phyloP scores from a whole-genome alignment of 1,284 basidiomycete genomes.

The Paramarasmius palmivorus region DNA sequence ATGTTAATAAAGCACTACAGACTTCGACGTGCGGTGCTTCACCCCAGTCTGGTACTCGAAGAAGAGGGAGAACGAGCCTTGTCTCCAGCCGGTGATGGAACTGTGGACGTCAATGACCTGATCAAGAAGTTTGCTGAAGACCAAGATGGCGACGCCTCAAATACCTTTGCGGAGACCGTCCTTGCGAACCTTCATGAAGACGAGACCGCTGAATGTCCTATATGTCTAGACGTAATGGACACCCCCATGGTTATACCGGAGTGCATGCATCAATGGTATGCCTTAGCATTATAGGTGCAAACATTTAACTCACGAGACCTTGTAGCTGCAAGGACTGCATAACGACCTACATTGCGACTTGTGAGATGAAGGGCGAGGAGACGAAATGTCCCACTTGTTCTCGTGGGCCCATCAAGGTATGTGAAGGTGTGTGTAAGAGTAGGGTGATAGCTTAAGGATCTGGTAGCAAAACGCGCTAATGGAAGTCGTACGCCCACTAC shows the following conservation, averaged over 20 bases:
- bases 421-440: neutral
- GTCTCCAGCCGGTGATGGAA: slow-evolving; percentile 41
- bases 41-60: slow-evolving; percentile 75
- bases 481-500: slow-evolving; percentile 55
- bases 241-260: slow-evolving; percentile 69
- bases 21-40: slow-evolving; percentile 83
- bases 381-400: slow-evolving; percentile 75
- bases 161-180: slow-evolving; percentile 54
- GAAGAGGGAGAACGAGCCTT: slow-evolving; percentile 44
- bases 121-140: slow-evolving; percentile 61
- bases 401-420: slow-evolving; percentile 62
- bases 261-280: slow-evolving; percentile 79
- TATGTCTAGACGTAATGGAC: slow-evolving; percentile 80
- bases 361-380: slow-evolving; percentile 66
- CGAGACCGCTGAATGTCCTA: slow-evolving; percentile 69
- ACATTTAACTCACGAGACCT: neutral
- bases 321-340: slow-evolving; percentile 84
- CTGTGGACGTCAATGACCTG: slow-evolving; percentile 61
- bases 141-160: slow-evolving; percentile 27
- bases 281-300: too few species aligned
- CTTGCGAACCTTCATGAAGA: slow-evolving; percentile 32
- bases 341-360: slow-evolving; percentile 62
- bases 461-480: slow-evolving; percentile 60
- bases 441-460: neutral
- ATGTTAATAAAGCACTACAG: slow-evolving; percentile 37